Conservation (phyloP, 1,139 yeast genomes). For the Saccharomyces hybrid region DNA sequence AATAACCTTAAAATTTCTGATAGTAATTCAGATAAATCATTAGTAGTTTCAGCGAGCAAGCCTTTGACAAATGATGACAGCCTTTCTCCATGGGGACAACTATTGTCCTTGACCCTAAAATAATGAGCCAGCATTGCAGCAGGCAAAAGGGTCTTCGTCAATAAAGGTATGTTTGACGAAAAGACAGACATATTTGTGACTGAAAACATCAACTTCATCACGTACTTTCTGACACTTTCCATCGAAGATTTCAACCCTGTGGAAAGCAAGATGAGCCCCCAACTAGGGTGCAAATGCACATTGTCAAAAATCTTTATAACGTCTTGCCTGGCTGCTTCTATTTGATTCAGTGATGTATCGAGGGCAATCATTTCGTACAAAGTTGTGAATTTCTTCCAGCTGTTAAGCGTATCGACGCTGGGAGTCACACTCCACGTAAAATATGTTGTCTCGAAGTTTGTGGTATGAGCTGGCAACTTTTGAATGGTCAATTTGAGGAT, state of each 20-base stretch:
- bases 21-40: conserved; percentile 24
- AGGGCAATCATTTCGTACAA: conserved; percentile 73
- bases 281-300: conserved; percentile 49
- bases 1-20: conserved; percentile 40
- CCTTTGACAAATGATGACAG: conserved; percentile 43
- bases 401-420: conserved; percentile 35
- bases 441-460: conserved; percentile 27
- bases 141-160: conserved; percentile 51
- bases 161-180: conserved; percentile 37
- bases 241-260: conserved; percentile 72
- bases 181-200: conserved; percentile 45
- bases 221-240: conserved; percentile 69
- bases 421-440: conserved; percentile 43
- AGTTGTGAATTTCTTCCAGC: conserved; percentile 70
- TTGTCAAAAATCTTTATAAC: conserved; percentile 50
- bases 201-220: conserved; percentile 50
- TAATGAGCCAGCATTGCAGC: conserved; percentile 59
- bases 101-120: conserved; percentile 36
- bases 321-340: conserved; percentile 68
- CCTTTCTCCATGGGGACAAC: conserved; percentile 54
- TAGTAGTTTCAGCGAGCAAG: conserved; percentile 36
- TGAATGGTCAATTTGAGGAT: conserved; percentile 57
- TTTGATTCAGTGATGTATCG: conserved; percentile 81
- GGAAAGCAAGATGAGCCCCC: conserved; percentile 67
- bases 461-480: conserved; percentile 6